These are phyloP conservation scores for Fusarium sp. DNA, from an alignment of 2,329 filamentous ascomycete genomes.

Conservation along the genomic window DNA sequence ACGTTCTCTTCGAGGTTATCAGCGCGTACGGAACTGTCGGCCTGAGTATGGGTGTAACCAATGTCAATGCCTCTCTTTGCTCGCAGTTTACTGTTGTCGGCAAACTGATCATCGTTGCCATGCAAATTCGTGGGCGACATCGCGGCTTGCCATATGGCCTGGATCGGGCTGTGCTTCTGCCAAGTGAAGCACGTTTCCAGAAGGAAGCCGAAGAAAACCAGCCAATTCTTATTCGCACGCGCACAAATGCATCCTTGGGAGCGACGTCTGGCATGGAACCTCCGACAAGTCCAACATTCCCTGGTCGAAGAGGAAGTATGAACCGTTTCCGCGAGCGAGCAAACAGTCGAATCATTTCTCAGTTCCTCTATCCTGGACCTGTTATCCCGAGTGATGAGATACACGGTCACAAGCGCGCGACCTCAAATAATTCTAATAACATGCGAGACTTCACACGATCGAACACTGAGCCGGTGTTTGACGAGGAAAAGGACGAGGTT, in stretches of 20 bases:
- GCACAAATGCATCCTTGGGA: constrained; percentile 51
- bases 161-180: constrained; percentile 69
- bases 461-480: constrained; percentile 44
- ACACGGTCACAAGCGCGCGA: constrained; percentile 44
- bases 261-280: constrained; percentile 46
- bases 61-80: constrained; percentile 81
- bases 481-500: constrained; percentile 46
- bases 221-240: constrained; percentile 52
- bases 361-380: constrained; percentile 62
- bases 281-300: constrained; percentile 37
- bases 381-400: constrained; percentile 49
- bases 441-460: constrained; percentile 39
- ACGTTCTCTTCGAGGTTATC: constrained; percentile 84
- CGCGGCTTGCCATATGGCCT: constrained; percentile 75
- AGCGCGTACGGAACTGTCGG: constrained; percentile 96
- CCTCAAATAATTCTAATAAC: constrained; percentile 47
- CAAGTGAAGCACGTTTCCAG: constrained; percentile 66
- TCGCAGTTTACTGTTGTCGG: constrained; percentile 81
- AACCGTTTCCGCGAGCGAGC: constrained; percentile 53
- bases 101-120: constrained; percentile 75
- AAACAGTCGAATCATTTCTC: constrained; percentile 57
- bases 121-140: constrained; percentile 76
- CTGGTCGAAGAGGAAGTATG: constrained; percentile 51
- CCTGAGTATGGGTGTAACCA: constrained; percentile 83
- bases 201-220: constrained; percentile 64